Percentiles rank a stretch among this genome's conserved stretches.
Conservation (phyloP, 805 yeast species). For the Zygotorulaspora chibaensis region DNA sequence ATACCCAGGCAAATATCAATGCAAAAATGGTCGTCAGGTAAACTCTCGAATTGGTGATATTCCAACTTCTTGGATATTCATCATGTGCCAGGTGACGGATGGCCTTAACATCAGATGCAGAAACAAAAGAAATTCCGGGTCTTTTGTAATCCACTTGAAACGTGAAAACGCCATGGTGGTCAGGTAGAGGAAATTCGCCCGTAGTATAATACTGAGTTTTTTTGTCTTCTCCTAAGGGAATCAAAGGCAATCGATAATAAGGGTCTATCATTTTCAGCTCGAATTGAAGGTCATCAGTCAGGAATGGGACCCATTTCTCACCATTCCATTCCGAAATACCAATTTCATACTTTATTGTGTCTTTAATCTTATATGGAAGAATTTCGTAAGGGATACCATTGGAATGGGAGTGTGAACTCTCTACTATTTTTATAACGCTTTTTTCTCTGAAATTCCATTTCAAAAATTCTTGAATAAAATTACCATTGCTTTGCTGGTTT, state of each 20-base stretch:
- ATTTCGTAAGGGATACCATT: slow-evolving; percentile 41
- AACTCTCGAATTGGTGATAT: slow-evolving; percentile 89
- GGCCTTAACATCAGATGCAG: slow-evolving; percentile 66
- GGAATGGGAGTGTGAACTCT: slow-evolving; percentile 50
- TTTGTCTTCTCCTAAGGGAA: slow-evolving; percentile 40
- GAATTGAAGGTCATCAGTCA: slow-evolving; percentile 65
- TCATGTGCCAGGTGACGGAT: slow-evolving; percentile 93
- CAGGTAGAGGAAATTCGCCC: slow-evolving; percentile 69
- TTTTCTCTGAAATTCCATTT: slow-evolving; percentile 74
- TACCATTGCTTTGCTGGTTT: slow-evolving; percentile 32
- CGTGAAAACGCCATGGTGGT: slow-evolving; percentile 95
- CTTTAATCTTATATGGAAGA: slow-evolving; percentile 66
- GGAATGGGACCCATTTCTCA: slow-evolving; percentile 65
- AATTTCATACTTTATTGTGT: slow-evolving; percentile 54
- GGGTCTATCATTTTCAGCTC: slow-evolving; percentile 92
- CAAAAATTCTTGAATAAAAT: slow-evolving; percentile 43
- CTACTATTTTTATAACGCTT: slow-evolving; percentile 54
- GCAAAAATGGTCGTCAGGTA: slow-evolving; percentile 67
- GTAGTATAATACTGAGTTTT: slow-evolving; percentile 48
- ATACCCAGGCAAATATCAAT: slow-evolving; percentile 72
- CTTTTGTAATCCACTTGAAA: slow-evolving; percentile 75
- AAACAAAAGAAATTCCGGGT: slow-evolving; percentile 65
- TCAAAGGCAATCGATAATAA: slow-evolving; percentile 73
- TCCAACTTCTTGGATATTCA: slow-evolving; percentile 91
- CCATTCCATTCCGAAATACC: slow-evolving; percentile 48